phyloP scores from a whole-genome alignment of 2,329 filamentous ascomycete genomes.

The Cephalotrichum gorgonifer region DNA sequence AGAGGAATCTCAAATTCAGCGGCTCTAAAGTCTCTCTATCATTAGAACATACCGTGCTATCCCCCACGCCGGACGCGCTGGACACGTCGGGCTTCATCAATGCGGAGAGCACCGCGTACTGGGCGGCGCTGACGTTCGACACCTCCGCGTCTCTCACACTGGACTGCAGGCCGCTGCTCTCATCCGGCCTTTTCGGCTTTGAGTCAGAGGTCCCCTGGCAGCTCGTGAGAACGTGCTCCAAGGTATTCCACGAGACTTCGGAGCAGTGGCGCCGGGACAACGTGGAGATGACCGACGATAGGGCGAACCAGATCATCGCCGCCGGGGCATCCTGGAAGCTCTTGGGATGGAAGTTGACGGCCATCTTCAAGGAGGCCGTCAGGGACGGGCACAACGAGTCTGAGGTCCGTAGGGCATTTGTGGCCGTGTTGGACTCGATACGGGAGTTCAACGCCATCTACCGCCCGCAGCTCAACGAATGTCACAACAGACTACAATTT shows the following conservation, averaged over 20 bases:
- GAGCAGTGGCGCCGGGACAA: constrained; percentile 15
- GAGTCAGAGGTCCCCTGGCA: constrained; percentile 18
- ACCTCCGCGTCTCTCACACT: constrained; percentile 28
- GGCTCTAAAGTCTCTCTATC: constrained; percentile 25
- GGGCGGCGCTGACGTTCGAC: constrained; percentile 29
- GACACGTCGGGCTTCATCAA: constrained; percentile 21
- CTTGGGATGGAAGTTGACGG: constrained; percentile 19
- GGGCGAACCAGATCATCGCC: constrained; percentile 19
- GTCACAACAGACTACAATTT: constrained; percentile 19
- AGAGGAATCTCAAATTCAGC: constrained; percentile 27
- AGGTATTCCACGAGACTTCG: constrained; percentile 17
- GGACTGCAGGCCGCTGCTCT: constrained; percentile 26
- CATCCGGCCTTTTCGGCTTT: constrained; percentile 24
- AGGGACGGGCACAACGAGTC: constrained; percentile 20
- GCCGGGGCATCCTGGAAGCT: constrained; percentile 18
- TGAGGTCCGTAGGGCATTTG: constrained; percentile 15
- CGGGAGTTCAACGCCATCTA: constrained; percentile 17
- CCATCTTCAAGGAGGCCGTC: constrained; percentile 20
- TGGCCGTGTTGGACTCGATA: constrained; percentile 14
- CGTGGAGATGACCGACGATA: constrained; percentile 18
- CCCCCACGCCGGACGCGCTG: constrained; percentile 16
- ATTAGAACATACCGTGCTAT: constrained; percentile 10
- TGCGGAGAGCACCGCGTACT: constrained; percentile 27
- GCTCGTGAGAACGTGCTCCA: constrained; percentile 16
- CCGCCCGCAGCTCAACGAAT: constrained; percentile 17